Base-by-base conservation (phyloP, 495 filamentous ascomycete genomes). In the Penicillium psychrofluorescens region DNA sequence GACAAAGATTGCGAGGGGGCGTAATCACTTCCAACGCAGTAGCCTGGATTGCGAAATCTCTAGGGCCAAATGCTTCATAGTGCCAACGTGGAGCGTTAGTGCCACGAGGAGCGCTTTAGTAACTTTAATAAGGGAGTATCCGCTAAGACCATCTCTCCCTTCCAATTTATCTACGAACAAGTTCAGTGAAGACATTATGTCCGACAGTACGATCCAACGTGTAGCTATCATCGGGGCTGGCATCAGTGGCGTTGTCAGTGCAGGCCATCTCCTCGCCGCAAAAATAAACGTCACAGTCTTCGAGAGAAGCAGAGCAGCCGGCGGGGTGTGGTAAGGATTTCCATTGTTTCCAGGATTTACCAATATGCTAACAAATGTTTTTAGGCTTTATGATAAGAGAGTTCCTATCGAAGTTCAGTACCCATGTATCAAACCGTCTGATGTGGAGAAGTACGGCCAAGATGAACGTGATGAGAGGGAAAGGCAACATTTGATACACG, bases 151-250 rank as follows among this genome's bases (percentile, higher is more conserved):
- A 34, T 34, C 7, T 34, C 32, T 34, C n/a, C n/a, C n/a, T 11
- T 34, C 7, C n/a, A 34, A 22, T 7, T 2, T 4, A 34, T 33
- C 32, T 34, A 10, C 32, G 10, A 7, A 34, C 4, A 34, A 12
- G n/a, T 6, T 34, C 32, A 12, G 32, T 11, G n/a, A 12, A 10
- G n/a, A 0, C 1, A 10, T 34, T 12, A 34, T 34, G 13, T n/a
- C 15, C 15, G 35, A 6, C 13, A 58, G 29, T 34, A 67, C 70
- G 63, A 50, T 49, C 2, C 45, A 58, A 32, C 59, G 58, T 27
- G 77, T 85, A 1, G 84, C 81, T 9, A 74, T 88, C 11, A 81
- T 88, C 44, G 84, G 84, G 3, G 82, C 81, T 27, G 83, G 84
- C 8, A 79, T 86, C 34, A 84, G 79, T 43, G 83, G 84, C 8